Evolutionary conservation across 164 flowering plant species (phyloP), one percentile per base, ranked within the genome.

Genomic region (Cinnamomum micranthum): DNA sequence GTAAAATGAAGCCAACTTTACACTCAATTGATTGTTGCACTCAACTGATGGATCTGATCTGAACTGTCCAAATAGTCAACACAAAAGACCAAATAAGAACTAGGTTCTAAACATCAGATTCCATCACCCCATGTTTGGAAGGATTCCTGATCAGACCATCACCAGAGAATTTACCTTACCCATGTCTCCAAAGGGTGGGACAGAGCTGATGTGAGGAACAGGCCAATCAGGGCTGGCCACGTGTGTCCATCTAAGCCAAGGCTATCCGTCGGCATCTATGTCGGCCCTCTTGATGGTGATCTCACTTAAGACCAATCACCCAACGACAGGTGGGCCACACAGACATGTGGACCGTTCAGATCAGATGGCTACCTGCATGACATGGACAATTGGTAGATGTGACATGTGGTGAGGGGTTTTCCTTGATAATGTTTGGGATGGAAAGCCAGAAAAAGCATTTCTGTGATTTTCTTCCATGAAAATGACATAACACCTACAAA

Each of bases 201-300:
- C 64, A 20, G 23, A 60, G 23, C 24, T n/a, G 64, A 11, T 20
- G 64, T 60, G n/a, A 60, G n/a, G n/a, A 23, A 60, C n/a, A 60
- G 11, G 64, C 64, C 64, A 60, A 60, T 60, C 23, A 60, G 64
- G 64, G 64, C 4, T 60, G 64, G 64, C 64, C 64, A 60, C 23
- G 64, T 23, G 64, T 19, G 22, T 60, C 23, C 23, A 60, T 23
- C 22, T 2, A 60, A 20, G n/a, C 64, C n/a, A n/a, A n/a, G 24
- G 22, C 11, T 3, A 60, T 7, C 64, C 64, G 64, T n/a, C 64
- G 9, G 11, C 64, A 60, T 60, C 64, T 23, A 2, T 60, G 11
- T 60, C 64, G 24, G 17, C 64, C 20, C 23, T 20, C 64, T 60
- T 60, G 64, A 60, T 60, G 1, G 64, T 20, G 64, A 60, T 23